Evolutionary conservation across 73 alveolate species (phyloP).

Genomic region (Paramecium pentaurelia): DNA sequence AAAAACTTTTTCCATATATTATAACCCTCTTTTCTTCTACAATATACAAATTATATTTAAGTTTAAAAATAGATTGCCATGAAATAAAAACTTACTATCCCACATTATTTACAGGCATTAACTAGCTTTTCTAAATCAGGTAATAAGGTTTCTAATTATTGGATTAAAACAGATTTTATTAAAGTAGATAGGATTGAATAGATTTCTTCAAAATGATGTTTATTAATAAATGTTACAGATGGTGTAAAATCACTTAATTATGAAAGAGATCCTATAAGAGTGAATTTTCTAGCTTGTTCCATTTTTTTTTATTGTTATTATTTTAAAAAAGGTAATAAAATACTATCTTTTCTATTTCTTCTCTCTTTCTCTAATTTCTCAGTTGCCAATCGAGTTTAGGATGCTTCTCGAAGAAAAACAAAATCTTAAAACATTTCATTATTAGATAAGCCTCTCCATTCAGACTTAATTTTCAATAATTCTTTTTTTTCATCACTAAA

Average conservation of each 20-base stretch:
- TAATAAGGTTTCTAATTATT: not conserved
- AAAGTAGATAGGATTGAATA: not conserved
- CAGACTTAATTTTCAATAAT: not conserved
- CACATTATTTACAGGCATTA: not conserved
- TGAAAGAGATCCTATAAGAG: not conserved
- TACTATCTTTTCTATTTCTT: constrained; percentile 28
- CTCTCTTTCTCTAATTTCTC: not conserved
- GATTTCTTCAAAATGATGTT: not conserved
- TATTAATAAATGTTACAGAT: not conserved
- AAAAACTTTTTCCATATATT: constrained; percentile 34
- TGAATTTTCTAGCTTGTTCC: not conserved
- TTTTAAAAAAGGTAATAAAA: not conserved
- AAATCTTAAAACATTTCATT: constrained; percentile 44
- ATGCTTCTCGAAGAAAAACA: constrained; percentile 27
- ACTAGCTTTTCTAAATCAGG: constrained; percentile 15
- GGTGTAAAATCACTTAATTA: constrained; percentile 19
- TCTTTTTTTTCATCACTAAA: not conserved
- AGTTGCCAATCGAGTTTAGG: not conserved
- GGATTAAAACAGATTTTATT: not conserved
- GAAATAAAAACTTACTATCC: constrained; percentile 19
- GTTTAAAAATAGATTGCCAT: constrained; percentile 17
- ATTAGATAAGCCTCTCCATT: not conserved
- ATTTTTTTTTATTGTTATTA: not conserved
- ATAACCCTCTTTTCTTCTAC: constrained; percentile 40
- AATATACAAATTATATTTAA: constrained; percentile 18